Evolutionary conservation across 2,329 filamentous ascomycete genomes (phyloP), one percentile per base, ranked within the genome.

Genomic region (Colletotrichum orchidophilum): DNA sequence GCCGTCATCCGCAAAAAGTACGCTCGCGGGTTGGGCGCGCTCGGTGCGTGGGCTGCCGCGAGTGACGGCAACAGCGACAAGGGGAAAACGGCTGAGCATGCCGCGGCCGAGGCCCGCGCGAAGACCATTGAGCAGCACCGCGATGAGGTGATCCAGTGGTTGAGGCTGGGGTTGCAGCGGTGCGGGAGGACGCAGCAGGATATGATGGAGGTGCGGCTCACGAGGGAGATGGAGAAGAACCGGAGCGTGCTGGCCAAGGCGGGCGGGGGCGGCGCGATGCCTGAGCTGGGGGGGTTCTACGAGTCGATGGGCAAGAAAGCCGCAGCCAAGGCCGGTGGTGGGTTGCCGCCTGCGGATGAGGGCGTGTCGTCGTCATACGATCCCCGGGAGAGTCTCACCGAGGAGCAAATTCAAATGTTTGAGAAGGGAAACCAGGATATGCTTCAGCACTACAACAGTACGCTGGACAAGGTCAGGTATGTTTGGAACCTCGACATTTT

Each of bases 201-300:
- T 61, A 98, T 98, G 94, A 97, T 98, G 87, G 95, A 97, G 83
- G 93, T 94, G 77, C 85, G 96, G 76, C 85, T 98, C 75, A 91
- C 91, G 77, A 87, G 96, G 65, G 94, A 97, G 80, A 87, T 96
- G 80, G 95, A 98, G 83, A 96, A 93, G 88, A 95, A 92, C 77
- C 94, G 94, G 82, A 97, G 94, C 78, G 88, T 96, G 70, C 84
- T 97, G 66, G 93, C 94, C 74, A 95, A 94, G 80, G 86, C 88
- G 3, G 85, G 86, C 63, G 82, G 78, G 21, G 77, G 79, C 1
- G 64, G 77, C 18, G 73, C 78, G 52, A 72, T 74, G 68, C 72
- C 73, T 3, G 73, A 73, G 59, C 18, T 74, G 29, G 59, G 65
- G 0, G 75, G 59, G 68, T 76, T 52, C 74, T 79, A 42, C 75